Evolutionary conservation across 2,329 filamentous ascomycete species (phyloP).

Genomic region (Ceratocystis cacaofunesta): DNA sequence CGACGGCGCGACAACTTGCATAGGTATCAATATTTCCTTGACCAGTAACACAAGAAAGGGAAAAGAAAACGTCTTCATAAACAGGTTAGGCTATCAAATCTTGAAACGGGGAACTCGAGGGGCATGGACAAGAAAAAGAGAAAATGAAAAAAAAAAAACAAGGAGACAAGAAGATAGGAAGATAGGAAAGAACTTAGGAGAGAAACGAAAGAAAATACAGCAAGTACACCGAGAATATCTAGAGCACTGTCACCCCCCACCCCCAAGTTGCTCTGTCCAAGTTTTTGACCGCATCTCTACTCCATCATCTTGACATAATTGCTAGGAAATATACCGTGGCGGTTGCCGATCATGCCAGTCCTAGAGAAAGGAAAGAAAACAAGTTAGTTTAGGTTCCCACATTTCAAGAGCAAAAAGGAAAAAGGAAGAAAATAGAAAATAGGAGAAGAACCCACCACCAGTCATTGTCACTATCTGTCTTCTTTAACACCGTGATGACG

Average conservation of each 20-base stretch:
- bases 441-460: slow-evolving; percentile 56
- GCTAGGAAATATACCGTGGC: slow-evolving; percentile 86
- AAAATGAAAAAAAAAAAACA: slow-evolving; percentile 8
- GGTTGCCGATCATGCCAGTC: slow-evolving; percentile 77
- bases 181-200: background rate
- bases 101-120: background rate
- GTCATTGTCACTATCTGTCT: slow-evolving; percentile 83
- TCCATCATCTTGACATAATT: slow-evolving; percentile 56
- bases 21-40: too few relatives aligned
- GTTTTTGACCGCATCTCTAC: slow-evolving; percentile 21
- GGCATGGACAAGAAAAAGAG: background rate
- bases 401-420: background rate
- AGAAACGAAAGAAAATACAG: background rate
- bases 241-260: too few relatives aligned
- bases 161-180: background rate
- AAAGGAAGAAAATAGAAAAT: background rate
- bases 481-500: slow-evolving; percentile 84
- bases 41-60: background rate
- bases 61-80: background rate
- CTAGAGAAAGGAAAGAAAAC: slow-evolving; percentile 25
- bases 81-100: too few relatives aligned
- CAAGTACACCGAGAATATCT: too few relatives aligned
- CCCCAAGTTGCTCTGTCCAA: background rate
- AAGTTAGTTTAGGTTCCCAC: slow-evolving; percentile 15
- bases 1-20: too few relatives aligned